Evolutionary conservation across 1,139 yeast genomes (phyloP).

Genomic region (Debaryomycetaceae sp.): DNA sequence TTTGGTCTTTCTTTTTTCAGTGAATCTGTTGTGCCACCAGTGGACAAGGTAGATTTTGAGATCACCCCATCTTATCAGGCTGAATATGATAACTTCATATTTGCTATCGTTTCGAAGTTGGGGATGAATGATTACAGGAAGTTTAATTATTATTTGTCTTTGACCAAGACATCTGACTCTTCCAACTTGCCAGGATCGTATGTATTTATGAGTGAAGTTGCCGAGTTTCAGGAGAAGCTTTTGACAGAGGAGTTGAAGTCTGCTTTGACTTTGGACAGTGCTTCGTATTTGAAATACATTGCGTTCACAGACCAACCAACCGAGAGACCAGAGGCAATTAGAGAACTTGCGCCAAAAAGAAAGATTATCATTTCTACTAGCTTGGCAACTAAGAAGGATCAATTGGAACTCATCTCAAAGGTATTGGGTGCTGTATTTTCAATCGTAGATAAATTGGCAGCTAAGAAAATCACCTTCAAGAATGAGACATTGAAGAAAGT

Average conservation of each 20-base stretch:
- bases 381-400: conserved; percentile 43
- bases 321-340: conserved; percentile 58
- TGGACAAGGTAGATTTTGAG: conserved; percentile 60
- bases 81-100: conserved; percentile 63
- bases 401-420: conserved; percentile 45
- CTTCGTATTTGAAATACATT: conserved; percentile 51
- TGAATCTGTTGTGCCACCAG: conserved; percentile 46
- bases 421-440: conserved; percentile 52
- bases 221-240: conserved; percentile 71
- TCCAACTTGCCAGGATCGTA: conserved; percentile 65
- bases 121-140: conserved; percentile 77
- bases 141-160: conserved; percentile 74
- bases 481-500: conserved; percentile 76
- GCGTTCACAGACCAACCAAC: conserved; percentile 81
- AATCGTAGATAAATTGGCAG: conserved; percentile 51
- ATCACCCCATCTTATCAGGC: conserved; percentile 58
- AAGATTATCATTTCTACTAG: conserved; percentile 51
- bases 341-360: conserved; percentile 54
- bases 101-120: conserved; percentile 81
- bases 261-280: conserved; percentile 50
- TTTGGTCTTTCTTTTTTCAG: conserved; percentile 53
- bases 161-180: conserved; percentile 78
- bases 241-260: conserved; percentile 49
- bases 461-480: conserved; percentile 45
- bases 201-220: conserved; percentile 87